Base-by-base conservation (phyloP, 208 protist species). In the Wallacemonas collosoma region DNA sequence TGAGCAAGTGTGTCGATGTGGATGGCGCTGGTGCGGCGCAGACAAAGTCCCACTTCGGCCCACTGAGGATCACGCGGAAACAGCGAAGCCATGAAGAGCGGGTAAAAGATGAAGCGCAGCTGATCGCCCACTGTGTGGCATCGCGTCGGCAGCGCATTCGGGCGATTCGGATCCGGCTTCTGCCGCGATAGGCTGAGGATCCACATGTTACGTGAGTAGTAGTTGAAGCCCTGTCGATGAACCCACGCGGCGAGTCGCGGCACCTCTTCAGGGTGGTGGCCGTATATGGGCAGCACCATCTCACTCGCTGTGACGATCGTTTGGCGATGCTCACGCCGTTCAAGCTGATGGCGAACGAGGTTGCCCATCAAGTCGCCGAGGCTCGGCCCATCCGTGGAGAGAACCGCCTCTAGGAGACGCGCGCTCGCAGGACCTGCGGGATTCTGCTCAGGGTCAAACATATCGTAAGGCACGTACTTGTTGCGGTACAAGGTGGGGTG, bases 71-170 rank as follows among this genome's bases (percentile, higher is more conserved):
- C 86, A 5, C 26, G 60, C 9, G 98, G 98, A 77, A 98, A 89
- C 5, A 95, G 72, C 17, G 98, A 98, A 1, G 97, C 99, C 80
- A 99, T 98, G 57, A 99, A 98, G 41, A 99, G 89, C 3, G 99
- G 99, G 48, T 88, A 81, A 77, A 99, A 99, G n/a, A 99, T 85
- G 83, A 98, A 95, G n/a, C 83, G 87, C 68, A 96, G 75, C 77
- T 94, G 88, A 58, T 94, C 87, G 12, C 82, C 86, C 50, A 96
- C 68, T 11, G 89, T 96, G 35, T 65, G 62, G 71, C 79, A 87
- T 26, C 68, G 78, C 7, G 77, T 45, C 2, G 82, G 81, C 54
- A 90, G 81, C 64, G 76, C 67, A 72, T 90, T 91, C 17, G 80
- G 76, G 51, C 80, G 2, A n/a, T 60, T 14, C 38, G 54, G 17